Conservation (phyloP, 1,284 basidiomycete genomes). For the Clitocybe nebularis region DNA sequence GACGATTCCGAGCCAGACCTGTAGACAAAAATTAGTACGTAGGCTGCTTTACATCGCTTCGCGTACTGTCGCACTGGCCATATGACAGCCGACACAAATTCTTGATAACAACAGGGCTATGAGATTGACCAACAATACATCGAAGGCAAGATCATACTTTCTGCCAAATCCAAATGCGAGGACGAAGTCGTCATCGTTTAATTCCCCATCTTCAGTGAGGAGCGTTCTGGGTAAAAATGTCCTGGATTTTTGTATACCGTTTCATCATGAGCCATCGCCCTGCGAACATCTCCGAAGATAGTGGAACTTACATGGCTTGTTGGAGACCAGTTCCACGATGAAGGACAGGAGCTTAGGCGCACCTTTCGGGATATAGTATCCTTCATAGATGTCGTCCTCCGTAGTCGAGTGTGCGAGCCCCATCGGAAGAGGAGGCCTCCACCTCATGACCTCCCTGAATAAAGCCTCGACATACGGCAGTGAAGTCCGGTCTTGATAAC, state of each 20-base stretch:
- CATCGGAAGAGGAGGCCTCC: conserved; percentile 25
- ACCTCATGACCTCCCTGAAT: conserved; percentile 21
- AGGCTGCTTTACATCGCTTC: no score
- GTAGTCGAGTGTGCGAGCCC: conserved; percentile 22
- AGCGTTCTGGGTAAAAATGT: conserved; percentile 20
- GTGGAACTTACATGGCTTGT: conserved; percentile 23
- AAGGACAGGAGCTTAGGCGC: not conserved
- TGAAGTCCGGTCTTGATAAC: conserved; percentile 12
- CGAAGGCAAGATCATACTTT: not conserved
- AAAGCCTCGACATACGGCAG: conserved; percentile 20
- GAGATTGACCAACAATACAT: no score
- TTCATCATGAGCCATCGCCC: conserved; percentile 22
- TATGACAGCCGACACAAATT: conserved; percentile 18
- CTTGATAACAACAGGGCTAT: conserved; percentile 8
- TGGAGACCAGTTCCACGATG: not conserved
- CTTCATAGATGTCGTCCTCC: conserved; percentile 26
- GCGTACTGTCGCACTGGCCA: conserved; percentile 12
- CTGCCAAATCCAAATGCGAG: conserved; percentile 18
- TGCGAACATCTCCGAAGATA: conserved; percentile 27
- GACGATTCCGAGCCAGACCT: conserved; percentile 22
- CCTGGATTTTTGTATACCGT: conserved; percentile 17
- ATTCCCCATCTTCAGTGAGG: conserved; percentile 14
- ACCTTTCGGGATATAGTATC: conserved; percentile 27
- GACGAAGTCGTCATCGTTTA: conserved; percentile 12
- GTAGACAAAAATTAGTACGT: no score